These are phyloP conservation scores for Vanderwaltozyma polyspora DNA, from an alignment of 805 yeast genomes.

Conservation along the genomic window DNA sequence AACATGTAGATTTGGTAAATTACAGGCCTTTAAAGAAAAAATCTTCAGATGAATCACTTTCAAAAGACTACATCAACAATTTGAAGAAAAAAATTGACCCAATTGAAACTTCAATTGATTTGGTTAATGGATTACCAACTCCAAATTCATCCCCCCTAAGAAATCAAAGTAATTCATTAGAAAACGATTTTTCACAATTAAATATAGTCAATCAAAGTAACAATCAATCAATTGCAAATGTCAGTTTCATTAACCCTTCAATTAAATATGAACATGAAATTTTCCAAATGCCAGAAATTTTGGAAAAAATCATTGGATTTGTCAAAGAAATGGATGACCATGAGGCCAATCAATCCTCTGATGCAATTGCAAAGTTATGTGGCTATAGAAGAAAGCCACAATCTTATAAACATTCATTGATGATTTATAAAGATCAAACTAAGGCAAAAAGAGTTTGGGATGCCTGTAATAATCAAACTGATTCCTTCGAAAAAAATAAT, in stretches of 20 bases:
- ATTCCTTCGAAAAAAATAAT: conserved; percentile 3
- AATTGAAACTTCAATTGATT: background rate
- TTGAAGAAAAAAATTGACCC: background rate
- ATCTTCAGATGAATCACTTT: conserved; percentile 2
- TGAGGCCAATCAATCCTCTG: conserved; percentile 39
- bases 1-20: conserved; percentile 4
- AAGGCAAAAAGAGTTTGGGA: conserved; percentile 37
- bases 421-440: conserved; percentile 47
- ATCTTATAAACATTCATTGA: conserved; percentile 54
- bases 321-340: conserved; percentile 35
- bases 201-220: conserved; percentile 1
- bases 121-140: background rate
- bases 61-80: background rate
- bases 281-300: conserved; percentile 68
- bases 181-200: conserved; percentile 6
- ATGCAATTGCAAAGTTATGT: conserved; percentile 9
- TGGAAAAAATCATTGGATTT: conserved; percentile 44
- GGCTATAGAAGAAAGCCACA: conserved; percentile 53
- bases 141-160: conserved; percentile 4
- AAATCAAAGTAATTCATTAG: background rate
- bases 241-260: background rate
- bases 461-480: background rate
- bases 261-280: conserved; percentile 29
- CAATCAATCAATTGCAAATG: too few relatives aligned
- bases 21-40: conserved; percentile 7